These are phyloP conservation scores for Diutina siamensis DNA, from an alignment of 1,139 yeast genomes.

Conservation along the genomic window DNA sequence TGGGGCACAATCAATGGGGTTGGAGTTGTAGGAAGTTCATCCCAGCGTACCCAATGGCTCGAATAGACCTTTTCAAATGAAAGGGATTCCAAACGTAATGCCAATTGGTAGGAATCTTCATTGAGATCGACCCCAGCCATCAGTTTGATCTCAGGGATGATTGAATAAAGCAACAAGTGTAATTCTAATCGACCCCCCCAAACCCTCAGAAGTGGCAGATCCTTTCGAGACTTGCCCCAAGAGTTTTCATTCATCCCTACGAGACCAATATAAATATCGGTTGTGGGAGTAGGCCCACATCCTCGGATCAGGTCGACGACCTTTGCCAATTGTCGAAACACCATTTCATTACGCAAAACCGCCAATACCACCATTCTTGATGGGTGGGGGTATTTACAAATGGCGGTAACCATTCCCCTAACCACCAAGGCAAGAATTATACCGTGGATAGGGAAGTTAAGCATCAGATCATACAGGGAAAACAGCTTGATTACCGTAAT, in stretches of 20 bases:
- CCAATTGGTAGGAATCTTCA: not conserved
- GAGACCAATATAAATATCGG: slow-evolving; percentile 13
- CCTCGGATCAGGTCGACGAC: slow-evolving; percentile 15
- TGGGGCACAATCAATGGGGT: not conserved
- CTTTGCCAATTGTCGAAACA: slow-evolving; percentile 19
- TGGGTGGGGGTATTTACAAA: slow-evolving; percentile 36
- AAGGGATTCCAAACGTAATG: not conserved
- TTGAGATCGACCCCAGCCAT: not conserved
- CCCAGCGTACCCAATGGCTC: not conserved
- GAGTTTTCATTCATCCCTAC: slow-evolving; percentile 52
- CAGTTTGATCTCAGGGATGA: slow-evolving; percentile 28
- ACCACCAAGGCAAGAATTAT: slow-evolving; percentile 49
- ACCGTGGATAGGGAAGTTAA: slow-evolving; percentile 35
- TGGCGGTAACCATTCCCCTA: slow-evolving; percentile 41
- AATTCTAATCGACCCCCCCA: slow-evolving; percentile 57
- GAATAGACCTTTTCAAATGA: not conserved
- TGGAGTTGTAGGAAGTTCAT: not conserved
- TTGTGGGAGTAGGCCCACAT: not conserved
- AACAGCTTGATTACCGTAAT: slow-evolving; percentile 40
- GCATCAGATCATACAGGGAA: slow-evolving; percentile 29
- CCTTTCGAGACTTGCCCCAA: slow-evolving; percentile 45
- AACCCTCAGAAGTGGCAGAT: slow-evolving; percentile 34
- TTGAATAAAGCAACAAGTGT: slow-evolving; percentile 28
- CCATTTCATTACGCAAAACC: slow-evolving; percentile 36
- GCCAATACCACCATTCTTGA: slow-evolving; percentile 45